Evolutionary conservation across 768 basidiomycete genomes (phyloP).

Genomic region (Lepiota subincarnata): DNA sequence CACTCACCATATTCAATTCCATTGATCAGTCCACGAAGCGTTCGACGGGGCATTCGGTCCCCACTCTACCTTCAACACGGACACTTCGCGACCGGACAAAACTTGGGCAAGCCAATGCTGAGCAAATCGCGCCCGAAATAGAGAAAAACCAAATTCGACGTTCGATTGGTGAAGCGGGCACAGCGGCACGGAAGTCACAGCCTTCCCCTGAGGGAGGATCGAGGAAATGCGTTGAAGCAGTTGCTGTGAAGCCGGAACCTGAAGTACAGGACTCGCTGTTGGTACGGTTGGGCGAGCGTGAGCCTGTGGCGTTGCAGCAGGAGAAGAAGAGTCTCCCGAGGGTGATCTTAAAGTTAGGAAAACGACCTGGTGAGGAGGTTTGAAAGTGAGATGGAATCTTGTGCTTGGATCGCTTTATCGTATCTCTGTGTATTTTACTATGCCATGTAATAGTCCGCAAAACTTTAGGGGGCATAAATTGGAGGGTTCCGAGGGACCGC

Average conservation of each 20-base stretch:
- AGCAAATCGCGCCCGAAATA: neutral
- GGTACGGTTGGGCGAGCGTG: constrained; percentile 8
- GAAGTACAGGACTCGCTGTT: constrained; percentile 13
- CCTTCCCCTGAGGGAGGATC: constrained; percentile 3
- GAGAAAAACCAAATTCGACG: constrained; percentile 2
- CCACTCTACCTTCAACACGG: constrained; percentile 33
- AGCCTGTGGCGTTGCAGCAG: constrained; percentile 14
- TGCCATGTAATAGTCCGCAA: neutral
- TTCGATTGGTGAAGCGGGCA: neutral
- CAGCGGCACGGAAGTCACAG: constrained; percentile 6
- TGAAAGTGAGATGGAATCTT: neutral
- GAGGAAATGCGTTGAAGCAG: no score
- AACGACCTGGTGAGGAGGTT: constrained; percentile 27
- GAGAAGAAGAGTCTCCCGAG: constrained; percentile 45
- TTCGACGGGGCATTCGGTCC: constrained; percentile 18
- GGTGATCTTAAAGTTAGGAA: constrained; percentile 53
- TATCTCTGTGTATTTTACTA: neutral
- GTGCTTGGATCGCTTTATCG: neutral
- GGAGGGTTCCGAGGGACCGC: no score
- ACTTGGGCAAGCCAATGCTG: constrained; percentile 27
- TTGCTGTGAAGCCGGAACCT: constrained; percentile 15
- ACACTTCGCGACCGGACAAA: constrained; percentile 52
- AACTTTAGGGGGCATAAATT: no score
- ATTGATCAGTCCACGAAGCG: constrained; percentile 31
- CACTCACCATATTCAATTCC: constrained; percentile 43